Evolutionary conservation across 2,329 filamentous ascomycete genomes (phyloP).

Genomic region (Cercospora beticola): DNA sequence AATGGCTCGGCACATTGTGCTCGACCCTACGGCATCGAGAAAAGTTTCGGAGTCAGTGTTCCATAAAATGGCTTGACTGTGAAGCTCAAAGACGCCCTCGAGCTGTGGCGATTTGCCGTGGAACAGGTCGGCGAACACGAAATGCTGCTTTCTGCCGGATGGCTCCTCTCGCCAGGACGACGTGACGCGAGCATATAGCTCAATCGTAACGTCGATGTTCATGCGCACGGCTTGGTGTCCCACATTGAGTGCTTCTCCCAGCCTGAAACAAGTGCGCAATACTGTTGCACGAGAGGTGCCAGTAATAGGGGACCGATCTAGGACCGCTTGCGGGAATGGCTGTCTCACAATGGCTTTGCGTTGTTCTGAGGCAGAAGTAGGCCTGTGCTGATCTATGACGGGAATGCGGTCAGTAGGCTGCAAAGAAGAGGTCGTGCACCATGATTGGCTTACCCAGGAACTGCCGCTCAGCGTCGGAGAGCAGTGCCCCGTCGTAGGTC

Average conservation of each 20-base stretch:
- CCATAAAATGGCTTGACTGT: conserved; percentile 47
- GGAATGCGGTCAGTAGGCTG: background rate
- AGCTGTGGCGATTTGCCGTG: conserved; percentile 58
- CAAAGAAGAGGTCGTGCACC: background rate
- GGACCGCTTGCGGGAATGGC: conserved; percentile 51
- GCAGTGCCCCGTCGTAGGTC: conserved; percentile 34
- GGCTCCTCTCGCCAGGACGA: conserved; percentile 55
- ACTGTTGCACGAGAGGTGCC: conserved; percentile 51
- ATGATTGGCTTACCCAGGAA: conserved; percentile 26
- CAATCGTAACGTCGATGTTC: conserved; percentile 54
- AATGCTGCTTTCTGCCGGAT: conserved; percentile 54
- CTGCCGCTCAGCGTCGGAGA: conserved; percentile 29
- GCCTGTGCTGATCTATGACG: background rate
- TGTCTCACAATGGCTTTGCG: conserved; percentile 51
- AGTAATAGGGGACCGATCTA: conserved; percentile 55
- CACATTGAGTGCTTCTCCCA: conserved; percentile 59
- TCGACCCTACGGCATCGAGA: conserved; percentile 33
- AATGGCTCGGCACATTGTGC: conserved; percentile 50
- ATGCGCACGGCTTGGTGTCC: conserved; percentile 49
- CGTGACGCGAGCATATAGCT: conserved; percentile 63
- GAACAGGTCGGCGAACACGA: conserved; percentile 64
- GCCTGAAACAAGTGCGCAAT: conserved; percentile 63
- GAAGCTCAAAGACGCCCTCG: conserved; percentile 49
- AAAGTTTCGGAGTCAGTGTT: conserved; percentile 48
- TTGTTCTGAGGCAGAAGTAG: background rate